A percentile compares a stretch with the other conserved stretches of the same genome.
Conservation (phyloP, 441 rosid species). For the Macaranga tanarius region DNA sequence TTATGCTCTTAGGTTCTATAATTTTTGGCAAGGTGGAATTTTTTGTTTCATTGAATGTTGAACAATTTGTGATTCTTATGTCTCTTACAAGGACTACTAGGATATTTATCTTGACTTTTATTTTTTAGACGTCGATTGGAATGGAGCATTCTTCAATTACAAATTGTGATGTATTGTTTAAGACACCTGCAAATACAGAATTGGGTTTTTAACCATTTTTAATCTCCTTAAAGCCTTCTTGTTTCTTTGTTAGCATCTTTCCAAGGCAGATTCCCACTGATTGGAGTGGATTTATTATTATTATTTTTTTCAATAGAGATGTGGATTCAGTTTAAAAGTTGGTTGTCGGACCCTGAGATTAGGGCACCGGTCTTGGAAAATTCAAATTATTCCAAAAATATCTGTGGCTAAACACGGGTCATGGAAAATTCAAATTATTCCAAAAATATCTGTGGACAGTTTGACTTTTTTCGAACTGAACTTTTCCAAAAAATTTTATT, state of each 20-base stretch:
- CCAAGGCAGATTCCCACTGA: too few relatives aligned
- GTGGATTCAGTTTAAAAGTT: too few relatives aligned
- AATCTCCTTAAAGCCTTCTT: neutral
- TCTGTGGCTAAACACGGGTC: too few relatives aligned
- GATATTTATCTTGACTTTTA: constrained; percentile 2
- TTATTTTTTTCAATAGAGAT: too few relatives aligned
- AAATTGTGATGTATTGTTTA: constrained; percentile 19
- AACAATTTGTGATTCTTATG: neutral
- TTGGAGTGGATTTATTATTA: too few relatives aligned
- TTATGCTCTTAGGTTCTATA: neutral
- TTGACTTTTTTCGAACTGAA: too few relatives aligned
- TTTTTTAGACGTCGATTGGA: neutral
- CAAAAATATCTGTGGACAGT: too few relatives aligned
- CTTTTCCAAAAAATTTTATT: too few relatives aligned
- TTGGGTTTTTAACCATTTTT: constrained; percentile 11
- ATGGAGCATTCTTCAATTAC: constrained; percentile 15
- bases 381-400: too few relatives aligned
- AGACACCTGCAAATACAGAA: neutral
- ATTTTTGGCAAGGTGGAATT: constrained; percentile 11
- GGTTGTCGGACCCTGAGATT: too few relatives aligned
- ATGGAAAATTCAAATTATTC: too few relatives aligned
- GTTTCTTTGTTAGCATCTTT: neutral
- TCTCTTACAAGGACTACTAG: constrained; percentile 13
- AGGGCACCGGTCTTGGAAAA: too few relatives aligned
- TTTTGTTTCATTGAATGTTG: neutral